Evolutionary conservation across 2,329 filamentous ascomycete genomes (phyloP).

Genomic region (Fonsecaea pugnacius): DNA sequence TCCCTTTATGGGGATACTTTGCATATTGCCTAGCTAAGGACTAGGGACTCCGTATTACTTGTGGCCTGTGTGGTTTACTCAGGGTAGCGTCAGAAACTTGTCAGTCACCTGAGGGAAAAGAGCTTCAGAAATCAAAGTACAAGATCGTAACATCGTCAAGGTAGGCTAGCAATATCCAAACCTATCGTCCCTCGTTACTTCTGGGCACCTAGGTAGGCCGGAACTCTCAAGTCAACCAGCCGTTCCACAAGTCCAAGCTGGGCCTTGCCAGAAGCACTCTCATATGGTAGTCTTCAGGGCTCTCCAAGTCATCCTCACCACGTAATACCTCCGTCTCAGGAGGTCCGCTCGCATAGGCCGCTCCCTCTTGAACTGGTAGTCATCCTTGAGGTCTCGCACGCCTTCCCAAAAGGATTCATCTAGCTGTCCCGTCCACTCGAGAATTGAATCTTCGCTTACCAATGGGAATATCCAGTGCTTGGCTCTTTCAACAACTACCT

Average conservation of each 20-base stretch:
- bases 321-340: constrained; percentile 26
- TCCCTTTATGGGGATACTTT: not conserved
- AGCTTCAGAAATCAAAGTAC: not conserved
- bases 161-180: not conserved
- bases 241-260: not conserved
- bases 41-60: not conserved
- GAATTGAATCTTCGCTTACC: constrained; percentile 18
- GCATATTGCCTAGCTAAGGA: no score
- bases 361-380: constrained; percentile 15
- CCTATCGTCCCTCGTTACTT: not conserved
- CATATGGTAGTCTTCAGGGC: not conserved
- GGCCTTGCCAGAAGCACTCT: not conserved
- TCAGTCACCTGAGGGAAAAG: no score
- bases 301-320: constrained; percentile 26
- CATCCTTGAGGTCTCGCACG: constrained; percentile 20
- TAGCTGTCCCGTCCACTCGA: constrained; percentile 25
- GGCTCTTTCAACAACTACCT: constrained; percentile 37
- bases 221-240: not conserved
- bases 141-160: not conserved
- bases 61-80: not conserved
- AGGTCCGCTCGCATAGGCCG: constrained; percentile 7
- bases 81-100: no score
- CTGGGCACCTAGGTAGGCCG: not conserved
- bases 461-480: constrained; percentile 37
- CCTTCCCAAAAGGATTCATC: constrained; percentile 27